These are phyloP conservation scores for Lantana camara DNA, from an alignment of 257 asterid species.

Conservation along the genomic window DNA sequence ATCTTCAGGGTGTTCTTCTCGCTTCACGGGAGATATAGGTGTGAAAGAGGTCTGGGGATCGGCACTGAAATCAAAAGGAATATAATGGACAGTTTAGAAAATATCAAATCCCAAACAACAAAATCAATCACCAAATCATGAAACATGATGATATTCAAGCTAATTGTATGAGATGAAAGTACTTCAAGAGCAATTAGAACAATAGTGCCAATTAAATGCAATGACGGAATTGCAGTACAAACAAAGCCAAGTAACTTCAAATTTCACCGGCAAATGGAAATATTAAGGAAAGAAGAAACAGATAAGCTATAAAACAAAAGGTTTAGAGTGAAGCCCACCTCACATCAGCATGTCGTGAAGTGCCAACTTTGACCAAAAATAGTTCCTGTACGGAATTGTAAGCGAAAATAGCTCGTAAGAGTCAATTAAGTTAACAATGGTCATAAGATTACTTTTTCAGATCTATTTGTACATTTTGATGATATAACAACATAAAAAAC, in stretches of 20 bases:
- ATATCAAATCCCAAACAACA: conserved; percentile 19
- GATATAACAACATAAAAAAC: no score
- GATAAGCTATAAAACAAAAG: background rate
- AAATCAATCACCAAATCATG: conserved; percentile 16
- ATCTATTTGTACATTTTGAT: background rate
- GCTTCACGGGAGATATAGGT: conserved; percentile 55
- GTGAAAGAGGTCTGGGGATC: conserved; percentile 69
- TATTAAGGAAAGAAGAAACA: conserved; percentile 10
- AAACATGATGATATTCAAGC: conserved; percentile 6
- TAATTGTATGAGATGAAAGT: background rate
- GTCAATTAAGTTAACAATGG: no score
- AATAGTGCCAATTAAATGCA: conserved; percentile 6
- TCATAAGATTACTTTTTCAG: background rate
- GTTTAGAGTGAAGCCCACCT: conserved; percentile 48
- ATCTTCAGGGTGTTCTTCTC: conserved; percentile 52
- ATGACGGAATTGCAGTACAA: no score
- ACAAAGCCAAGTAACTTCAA: no score
- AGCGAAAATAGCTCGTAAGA: conserved; percentile 1
- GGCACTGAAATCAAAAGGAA: conserved; percentile 51
- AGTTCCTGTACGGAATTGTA: conserved; percentile 63
- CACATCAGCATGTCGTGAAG: conserved; percentile 49
- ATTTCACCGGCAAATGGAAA: background rate
- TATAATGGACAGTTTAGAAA: background rate
- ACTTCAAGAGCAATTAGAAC: conserved; percentile 16
- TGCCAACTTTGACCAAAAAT: conserved; percentile 57